Evolutionary conservation across 176 grass and related monocot genomes (phyloP).

Genomic region (Zizania latifolia): DNA sequence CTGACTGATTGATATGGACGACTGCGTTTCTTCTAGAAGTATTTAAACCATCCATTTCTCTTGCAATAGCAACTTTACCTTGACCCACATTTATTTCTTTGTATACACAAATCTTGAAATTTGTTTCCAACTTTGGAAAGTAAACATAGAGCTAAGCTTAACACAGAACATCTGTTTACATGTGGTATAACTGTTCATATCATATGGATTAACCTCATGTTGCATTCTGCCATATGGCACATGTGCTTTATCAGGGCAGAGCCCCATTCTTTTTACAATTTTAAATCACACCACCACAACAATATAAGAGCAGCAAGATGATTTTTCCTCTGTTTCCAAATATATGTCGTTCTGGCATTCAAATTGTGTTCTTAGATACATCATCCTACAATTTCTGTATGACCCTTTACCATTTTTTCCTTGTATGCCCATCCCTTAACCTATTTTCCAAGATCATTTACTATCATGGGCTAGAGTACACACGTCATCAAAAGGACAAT

Average conservation of each 20-base stretch:
- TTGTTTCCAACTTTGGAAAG: neutral
- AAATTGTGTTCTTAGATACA: neutral
- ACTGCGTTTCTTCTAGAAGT: conserved; percentile 6
- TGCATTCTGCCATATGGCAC: neutral
- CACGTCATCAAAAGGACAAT: neutral
- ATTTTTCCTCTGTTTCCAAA: neutral
- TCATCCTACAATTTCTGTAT: neutral
- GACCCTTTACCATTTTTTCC: neutral
- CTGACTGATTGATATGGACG: neutral
- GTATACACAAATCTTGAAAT: neutral
- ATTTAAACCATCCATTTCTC: conserved; percentile 1
- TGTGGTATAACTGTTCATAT: conserved; percentile 1
- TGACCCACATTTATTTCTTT: neutral
- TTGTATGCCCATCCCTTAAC: neutral
- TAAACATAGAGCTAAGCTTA: conserved; percentile 1
- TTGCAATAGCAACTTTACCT: neutral
- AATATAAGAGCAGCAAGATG: neutral
- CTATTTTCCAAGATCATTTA: neutral
- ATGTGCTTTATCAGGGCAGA: neutral
- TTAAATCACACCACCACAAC: neutral
- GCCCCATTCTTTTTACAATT: neutral
- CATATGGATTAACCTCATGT: neutral
- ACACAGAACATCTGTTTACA: neutral
- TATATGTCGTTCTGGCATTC: neutral
- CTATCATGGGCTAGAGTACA: neutral